phyloP scores from a whole-genome alignment of 2,329 filamentous ascomycete species.

The Beauveria scarabaeidicola region DNA sequence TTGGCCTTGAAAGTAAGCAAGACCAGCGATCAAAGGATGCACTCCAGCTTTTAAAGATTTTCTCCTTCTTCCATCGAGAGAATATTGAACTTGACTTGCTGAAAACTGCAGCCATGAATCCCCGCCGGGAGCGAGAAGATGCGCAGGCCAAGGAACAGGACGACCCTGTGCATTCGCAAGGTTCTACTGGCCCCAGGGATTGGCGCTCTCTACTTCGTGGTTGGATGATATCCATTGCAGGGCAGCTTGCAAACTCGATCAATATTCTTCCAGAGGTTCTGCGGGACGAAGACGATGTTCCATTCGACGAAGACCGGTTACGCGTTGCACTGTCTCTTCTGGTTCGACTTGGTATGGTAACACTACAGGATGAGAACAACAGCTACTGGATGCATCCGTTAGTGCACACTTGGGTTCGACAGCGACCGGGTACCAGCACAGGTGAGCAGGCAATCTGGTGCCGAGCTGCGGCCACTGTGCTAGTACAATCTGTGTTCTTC shows the following conservation, averaged over 20 bases:
- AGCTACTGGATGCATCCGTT: constrained; percentile 7
- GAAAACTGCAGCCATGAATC: constrained; percentile 4
- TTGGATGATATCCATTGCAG: neutral
- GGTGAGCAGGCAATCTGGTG: constrained; percentile 4
- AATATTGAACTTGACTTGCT: constrained; percentile 1
- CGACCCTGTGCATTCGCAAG: neutral
- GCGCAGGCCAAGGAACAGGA: neutral
- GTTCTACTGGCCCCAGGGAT: neutral
- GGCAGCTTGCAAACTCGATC: neutral
- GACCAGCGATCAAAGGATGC: constrained; percentile 6
- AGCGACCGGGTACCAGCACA: constrained; percentile 3
- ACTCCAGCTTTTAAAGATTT: constrained; percentile 5
- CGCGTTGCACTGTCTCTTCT: neutral
- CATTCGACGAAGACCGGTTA: constrained; percentile 1
- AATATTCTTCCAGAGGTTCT: constrained; percentile 2
- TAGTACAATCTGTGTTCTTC: neutral
- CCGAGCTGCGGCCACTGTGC: neutral
- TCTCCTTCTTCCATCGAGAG: constrained; percentile 11
- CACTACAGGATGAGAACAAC: neutral
- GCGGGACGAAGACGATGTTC: neutral
- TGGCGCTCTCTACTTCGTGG: neutral
- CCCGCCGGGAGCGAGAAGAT: neutral
- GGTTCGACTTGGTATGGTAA: neutral
- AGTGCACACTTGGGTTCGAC: neutral
- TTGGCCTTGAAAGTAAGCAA: constrained; percentile 3